Evolutionary conservation across 1,139 yeast genomes (phyloP), one percentile per base, ranked within the genome.

Genomic region (Magnusiomyces fungicola): DNA sequence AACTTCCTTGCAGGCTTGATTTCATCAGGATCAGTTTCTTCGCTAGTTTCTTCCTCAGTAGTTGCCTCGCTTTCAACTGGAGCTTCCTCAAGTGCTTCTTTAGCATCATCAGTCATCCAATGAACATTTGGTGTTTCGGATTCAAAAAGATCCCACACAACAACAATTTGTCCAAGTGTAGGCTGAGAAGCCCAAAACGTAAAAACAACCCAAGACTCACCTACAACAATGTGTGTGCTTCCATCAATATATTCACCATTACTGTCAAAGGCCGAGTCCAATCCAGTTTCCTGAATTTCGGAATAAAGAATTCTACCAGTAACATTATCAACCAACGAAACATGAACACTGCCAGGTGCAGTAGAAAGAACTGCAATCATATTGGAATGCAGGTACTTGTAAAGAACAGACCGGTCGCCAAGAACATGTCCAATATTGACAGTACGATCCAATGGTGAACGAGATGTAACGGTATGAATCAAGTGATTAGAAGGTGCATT

Each of bases 161-260:
- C 79, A 16, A 92, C 63, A 57, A 83, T 76, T 52, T 81, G 79
- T 49, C 80, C 79, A 27, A 69, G 64, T 56, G 76, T 61, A 14
- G 84, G 84, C 2, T 65, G 65, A 1, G 65, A 63, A 47, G 80
- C 71, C 62, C 74, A 78, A 62, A 78, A 86, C 0, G 92, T 71
- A 63, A 85, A 84, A 3, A 86, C 74, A 14, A 88, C 69, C 88
- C 95, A 90, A 65, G 89, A 81, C 61, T 92, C 97, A 50, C 90
- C 94, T 65, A 80, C 75, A 0, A 80, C 71, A 36, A 87, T 60
- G 25, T 74, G 71, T 19, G 87, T 60, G 1, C 78, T 71, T 19
- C 73, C 60, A 1, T 71, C 66, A 5, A 34, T 14, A 18, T 59
- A 55, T 9, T 71, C 73, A 6, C 66, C 12, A 12, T 27, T 32